phyloP scores from a whole-genome alignment of 495 filamentous ascomycete genomes.

The Trichoderma asperelloides region DNA sequence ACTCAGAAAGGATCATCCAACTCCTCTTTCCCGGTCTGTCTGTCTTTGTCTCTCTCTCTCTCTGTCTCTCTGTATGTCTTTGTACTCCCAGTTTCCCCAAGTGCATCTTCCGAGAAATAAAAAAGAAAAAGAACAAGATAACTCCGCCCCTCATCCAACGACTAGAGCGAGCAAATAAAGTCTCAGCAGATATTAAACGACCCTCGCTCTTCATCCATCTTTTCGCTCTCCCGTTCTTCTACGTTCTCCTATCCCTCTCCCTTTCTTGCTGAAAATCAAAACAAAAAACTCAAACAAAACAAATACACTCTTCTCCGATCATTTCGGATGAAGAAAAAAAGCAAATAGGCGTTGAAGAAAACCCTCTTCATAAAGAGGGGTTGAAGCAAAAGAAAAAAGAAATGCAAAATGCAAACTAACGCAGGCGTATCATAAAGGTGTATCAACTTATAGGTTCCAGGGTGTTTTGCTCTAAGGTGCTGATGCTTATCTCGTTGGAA shows the following conservation, averaged over 20 bases:
- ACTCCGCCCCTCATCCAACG: background rate
- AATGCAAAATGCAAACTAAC: constrained; percentile 4
- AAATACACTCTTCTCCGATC: background rate
- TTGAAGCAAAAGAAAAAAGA: background rate
- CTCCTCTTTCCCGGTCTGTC: background rate
- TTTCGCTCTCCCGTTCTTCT: background rate
- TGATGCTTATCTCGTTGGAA: background rate
- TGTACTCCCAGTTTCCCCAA: background rate
- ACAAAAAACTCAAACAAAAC: background rate
- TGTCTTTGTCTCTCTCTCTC: background rate
- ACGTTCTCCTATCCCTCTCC: background rate
- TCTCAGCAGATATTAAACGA: background rate
- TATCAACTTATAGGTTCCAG: background rate
- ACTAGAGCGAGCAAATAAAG: background rate
- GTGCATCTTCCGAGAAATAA: background rate
- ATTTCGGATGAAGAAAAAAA: background rate
- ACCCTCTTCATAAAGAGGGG: background rate
- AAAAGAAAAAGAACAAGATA: background rate
- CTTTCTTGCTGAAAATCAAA: background rate
- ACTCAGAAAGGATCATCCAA: background rate
- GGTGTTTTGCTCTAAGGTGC: constrained; percentile 5
- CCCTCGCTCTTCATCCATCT: background rate
- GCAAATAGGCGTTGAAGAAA: background rate
- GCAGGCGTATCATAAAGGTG: constrained; percentile 2
- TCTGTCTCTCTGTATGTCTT: background rate